A percentile compares a stretch with the other conserved stretches of the same genome.
Evolutionary conservation across 148 eudicot species (phyloP).

Genomic region (Mesembryanthemum crystallinum): DNA sequence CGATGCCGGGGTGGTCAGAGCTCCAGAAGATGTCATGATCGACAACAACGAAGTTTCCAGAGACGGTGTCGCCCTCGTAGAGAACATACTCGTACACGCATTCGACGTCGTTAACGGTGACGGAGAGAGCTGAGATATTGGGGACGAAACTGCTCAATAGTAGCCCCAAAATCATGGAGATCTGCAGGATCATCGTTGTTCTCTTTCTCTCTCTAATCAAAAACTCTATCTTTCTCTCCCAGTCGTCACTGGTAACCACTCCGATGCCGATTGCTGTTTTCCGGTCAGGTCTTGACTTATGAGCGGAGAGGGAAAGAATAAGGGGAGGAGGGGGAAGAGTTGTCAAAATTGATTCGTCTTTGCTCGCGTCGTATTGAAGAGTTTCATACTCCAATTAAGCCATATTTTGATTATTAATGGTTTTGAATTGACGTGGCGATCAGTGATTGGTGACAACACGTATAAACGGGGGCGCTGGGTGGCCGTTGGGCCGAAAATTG

Average conservation of each 20-base stretch:
- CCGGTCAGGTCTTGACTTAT: neutral
- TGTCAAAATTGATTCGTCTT: too few relatives aligned
- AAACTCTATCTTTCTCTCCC: too few relatives aligned
- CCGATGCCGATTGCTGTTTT: neutral
- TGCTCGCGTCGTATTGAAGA: too few relatives aligned
- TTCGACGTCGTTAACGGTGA: constrained; percentile 73
- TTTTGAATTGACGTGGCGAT: neutral
- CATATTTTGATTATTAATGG: neutral
- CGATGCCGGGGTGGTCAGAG: constrained; percentile 94
- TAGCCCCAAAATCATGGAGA: constrained; percentile 33
- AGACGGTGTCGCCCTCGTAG: constrained; percentile 70
- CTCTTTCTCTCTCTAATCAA: constrained; percentile 15
- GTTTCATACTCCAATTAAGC: neutral
- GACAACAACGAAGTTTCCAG: constrained; percentile 91
- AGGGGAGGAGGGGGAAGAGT: too few relatives aligned
- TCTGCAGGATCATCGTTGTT: constrained; percentile 13
- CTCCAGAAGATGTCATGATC: constrained; percentile 93
- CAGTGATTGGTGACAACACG: neutral
- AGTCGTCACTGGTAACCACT: neutral
- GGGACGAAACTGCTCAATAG: constrained; percentile 35
- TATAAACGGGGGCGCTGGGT: neutral
- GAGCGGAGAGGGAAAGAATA: neutral
- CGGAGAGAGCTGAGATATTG: constrained; percentile 49
- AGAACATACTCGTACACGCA: constrained; percentile 88
- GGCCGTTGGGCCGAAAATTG: too few relatives aligned